Evolutionary conservation across 176 grass and related monocot genomes (phyloP), one percentile per base, ranked within the genome.

Genomic region (Juncus inflexus): DNA sequence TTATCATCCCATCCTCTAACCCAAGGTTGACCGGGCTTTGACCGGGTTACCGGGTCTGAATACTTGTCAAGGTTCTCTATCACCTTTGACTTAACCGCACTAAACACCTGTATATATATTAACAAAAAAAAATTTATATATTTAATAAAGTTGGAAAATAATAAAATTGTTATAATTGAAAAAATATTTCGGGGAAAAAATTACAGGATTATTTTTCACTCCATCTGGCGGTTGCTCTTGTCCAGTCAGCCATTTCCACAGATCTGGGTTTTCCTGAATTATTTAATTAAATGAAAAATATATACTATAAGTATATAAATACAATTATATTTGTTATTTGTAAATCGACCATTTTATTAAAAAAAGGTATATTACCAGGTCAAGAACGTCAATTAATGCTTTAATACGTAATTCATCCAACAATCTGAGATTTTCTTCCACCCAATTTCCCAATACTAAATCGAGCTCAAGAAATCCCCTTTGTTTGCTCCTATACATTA

Each of bases 1-100:
- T 90, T 92, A 79, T 92, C 88, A 66, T 99, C 88, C 94, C 88
- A 92, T 74, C 88, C 88, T 75, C 88, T 86, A 15, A 99, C 88
- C 88, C 88, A 99, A 53, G 85, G 88, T 40, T 80, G 94, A 55
- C 94, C 88, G 62, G 94, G 94, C 9, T 59, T 67, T 76, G 83
- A 86, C 65, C 85, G 78, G 55, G 85, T 86, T 64, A 86, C 88
- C 0, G 85, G 94, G 66, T 89, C 84, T 61, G 88, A 52, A 67
- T 92, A 78, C 35, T 80, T 85, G 38, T 71, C 72, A 9, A 99
- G 73, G 70, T 99, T 99, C 60, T 77, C 78, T 12, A 79, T 76
- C 9, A 99, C 73, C 73, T 78, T 89, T 1, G 78, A 89, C 61
- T 85, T 80, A 62, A 92, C 79, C 40, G 82, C 85, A 73, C 43